Base-by-base conservation (phyloP, 1,139 yeast species). In the Kluyveromyces sp. region DNA sequence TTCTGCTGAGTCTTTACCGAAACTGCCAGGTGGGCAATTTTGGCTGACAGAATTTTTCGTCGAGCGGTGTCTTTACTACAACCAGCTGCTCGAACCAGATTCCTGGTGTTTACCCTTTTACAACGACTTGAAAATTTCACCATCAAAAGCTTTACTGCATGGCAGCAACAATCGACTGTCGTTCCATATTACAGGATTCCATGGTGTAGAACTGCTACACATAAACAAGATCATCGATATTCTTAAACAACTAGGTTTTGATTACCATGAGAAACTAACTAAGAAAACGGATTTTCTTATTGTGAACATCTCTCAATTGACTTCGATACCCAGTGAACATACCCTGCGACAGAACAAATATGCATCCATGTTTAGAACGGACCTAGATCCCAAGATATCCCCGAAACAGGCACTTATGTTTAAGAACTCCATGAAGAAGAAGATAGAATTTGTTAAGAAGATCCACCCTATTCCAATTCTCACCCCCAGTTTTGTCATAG, bases 181-280 rank as follows among this genome's bases (percentile, higher is more conserved):
- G 39, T 68, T 88, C 1, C 75, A 85, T 48, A 70, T 85, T 1
- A 77, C 94, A 1, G 97, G 97, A 4, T 89, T 84, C 56, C 73
- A 78, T 11, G 96, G 95, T 0, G 78, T 87, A 15, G 96, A 89
- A 59, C 67, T 81, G 25, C 66, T 86, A 35, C 97, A 89, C 63
- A 56, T 86, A 8, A 78, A 75, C 15, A 82, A 83, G 54, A 67
- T 89, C 41, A 68, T 86, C 11, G 56, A 66, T 31, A 60, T 69
- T n/a, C 53, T 79, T 18, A 46, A 49, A 63, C 52, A 58, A 54
- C 37, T 74, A 64, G 69, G 85, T 11, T 70, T 80, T 60, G 63
- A 69, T 42, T 65, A 74, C 49, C 64, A 74, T 50, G 74, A 75
- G 3, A 69, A 74, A 3, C 67, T 88, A 44, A 75, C 77, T 6